Conservation (phyloP, 192 early-diverging fungal genomes). For the Podila epicladia region DNA sequence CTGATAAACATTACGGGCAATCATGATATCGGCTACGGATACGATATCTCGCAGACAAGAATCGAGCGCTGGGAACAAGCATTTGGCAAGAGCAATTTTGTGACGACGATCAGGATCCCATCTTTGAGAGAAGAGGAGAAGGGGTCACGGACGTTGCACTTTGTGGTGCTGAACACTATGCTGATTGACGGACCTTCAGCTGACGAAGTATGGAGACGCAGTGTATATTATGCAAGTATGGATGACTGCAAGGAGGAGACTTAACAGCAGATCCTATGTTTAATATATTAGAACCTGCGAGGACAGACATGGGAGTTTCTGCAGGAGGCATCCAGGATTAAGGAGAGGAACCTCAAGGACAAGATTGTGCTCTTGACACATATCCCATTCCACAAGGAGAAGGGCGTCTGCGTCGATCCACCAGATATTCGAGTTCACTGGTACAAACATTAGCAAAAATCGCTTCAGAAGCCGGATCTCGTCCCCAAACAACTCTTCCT, state of each 20-base stretch:
- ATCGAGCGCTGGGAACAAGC: slow-evolving; percentile 60
- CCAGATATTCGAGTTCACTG: slow-evolving; percentile 49
- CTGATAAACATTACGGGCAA: slow-evolving; percentile 68
- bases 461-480: not conserved
- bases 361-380: slow-evolving; percentile 67
- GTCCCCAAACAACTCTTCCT: not conserved
- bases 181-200: slow-evolving; percentile 53
- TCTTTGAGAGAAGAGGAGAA: not conserved
- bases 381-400: slow-evolving; percentile 68
- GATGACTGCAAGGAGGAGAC: too few relatives aligned
- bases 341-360: slow-evolving; percentile 30
- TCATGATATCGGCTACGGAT: slow-evolving; percentile 75
- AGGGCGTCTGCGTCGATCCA: slow-evolving; percentile 60
- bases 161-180: slow-evolving; percentile 53
- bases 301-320: slow-evolving; percentile 66
- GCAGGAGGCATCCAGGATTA: slow-evolving; percentile 42
- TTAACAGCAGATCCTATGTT: not conserved
- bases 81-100: slow-evolving; percentile 66
- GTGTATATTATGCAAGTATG: not conserved
- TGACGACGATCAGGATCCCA: slow-evolving; percentile 12
- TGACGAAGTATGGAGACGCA: slow-evolving; percentile 43
- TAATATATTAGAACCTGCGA: slow-evolving; percentile 51
- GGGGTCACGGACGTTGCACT: slow-evolving; percentile 6
- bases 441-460: slow-evolving; percentile 7
- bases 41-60: slow-evolving; percentile 60